These are phyloP conservation scores for Salicornia ramosissima DNA, from an alignment of 148 eudicot species.

Conservation along the genomic window DNA sequence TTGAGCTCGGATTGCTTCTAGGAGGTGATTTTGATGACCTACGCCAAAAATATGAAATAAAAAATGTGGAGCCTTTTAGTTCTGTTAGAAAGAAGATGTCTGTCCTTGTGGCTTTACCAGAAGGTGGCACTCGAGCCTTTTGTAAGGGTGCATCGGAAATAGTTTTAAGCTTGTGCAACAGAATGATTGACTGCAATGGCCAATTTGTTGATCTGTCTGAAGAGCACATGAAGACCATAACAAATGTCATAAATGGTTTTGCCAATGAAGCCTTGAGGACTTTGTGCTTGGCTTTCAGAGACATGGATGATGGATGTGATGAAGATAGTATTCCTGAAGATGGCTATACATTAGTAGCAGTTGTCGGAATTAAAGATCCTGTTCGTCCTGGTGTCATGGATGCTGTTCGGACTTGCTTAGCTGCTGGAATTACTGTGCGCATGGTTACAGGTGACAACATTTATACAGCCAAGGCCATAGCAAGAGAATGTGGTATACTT, in stretches of 20 bases:
- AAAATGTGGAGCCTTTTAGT: constrained; percentile 79
- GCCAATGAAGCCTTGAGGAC: constrained; percentile 85
- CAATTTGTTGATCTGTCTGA: constrained; percentile 43
- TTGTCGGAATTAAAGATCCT: constrained; percentile 94
- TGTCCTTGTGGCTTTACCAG: constrained; percentile 64
- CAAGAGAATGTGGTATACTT: constrained; percentile 91
- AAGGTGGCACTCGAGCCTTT: constrained; percentile 64
- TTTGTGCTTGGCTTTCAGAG: constrained; percentile 77
- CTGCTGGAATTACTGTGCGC: constrained; percentile 86
- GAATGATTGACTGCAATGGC: constrained; percentile 47
- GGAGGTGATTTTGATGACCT: constrained; percentile 53
- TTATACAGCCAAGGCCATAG: constrained; percentile 95
- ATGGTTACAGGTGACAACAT: constrained; percentile 98
- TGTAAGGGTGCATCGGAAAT: constrained; percentile 98
- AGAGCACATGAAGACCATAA: constrained; percentile 36
- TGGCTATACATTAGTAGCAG: constrained; percentile 71
- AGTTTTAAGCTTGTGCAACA: constrained; percentile 61
- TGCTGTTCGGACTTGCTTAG: constrained; percentile 82
- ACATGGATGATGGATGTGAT: constrained; percentile 35
- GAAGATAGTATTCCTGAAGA: constrained; percentile 45
- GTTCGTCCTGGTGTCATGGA: constrained; percentile 82
- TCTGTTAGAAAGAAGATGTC: constrained; percentile 89
- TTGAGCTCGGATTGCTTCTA: constrained; percentile 67
- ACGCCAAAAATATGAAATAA: constrained; percentile 35
- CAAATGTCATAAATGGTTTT: constrained; percentile 55